A percentile compares a stretch with the other conserved stretches of the same genome.
Conservation (phyloP, 2,329 filamentous ascomycete species). For the Fusarium buxicola region DNA sequence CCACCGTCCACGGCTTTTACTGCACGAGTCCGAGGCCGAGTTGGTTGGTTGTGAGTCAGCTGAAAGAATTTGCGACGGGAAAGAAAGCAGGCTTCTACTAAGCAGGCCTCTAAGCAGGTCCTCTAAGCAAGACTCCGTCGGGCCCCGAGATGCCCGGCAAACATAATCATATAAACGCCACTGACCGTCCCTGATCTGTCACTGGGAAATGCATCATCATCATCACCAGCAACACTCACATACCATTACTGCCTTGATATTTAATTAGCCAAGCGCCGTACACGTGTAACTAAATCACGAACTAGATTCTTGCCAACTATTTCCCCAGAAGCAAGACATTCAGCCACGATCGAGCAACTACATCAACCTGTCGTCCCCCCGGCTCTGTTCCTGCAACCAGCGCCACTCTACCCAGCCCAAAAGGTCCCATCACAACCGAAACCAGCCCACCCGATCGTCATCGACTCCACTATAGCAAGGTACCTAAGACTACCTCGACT, state of each 20-base stretch:
- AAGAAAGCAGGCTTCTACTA: no score
- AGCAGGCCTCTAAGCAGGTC: neutral
- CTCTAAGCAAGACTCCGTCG: conserved; percentile 30
- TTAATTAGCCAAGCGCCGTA: conserved; percentile 13
- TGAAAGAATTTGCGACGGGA: conserved; percentile 11
- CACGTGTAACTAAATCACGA: conserved; percentile 16
- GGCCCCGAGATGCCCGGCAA: conserved; percentile 17
- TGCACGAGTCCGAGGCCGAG: conserved; percentile 32
- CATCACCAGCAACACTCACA: conserved; percentile 2
- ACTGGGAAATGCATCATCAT: neutral
- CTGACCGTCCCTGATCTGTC: conserved; percentile 8
- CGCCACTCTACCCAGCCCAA: neutral
- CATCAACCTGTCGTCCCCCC: conserved; percentile 12
- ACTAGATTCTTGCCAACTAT: neutral
- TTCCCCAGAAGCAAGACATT: neutral
- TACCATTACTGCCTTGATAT: neutral
- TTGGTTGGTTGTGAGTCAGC: conserved; percentile 30
- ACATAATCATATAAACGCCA: conserved; percentile 29
- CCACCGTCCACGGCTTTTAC: conserved; percentile 21
- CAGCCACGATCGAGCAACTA: conserved; percentile 4
- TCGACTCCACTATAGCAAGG: conserved; percentile 26
- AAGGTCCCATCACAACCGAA: conserved; percentile 23
- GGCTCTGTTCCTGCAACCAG: conserved; percentile 4
- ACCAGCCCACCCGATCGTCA: conserved; percentile 39
- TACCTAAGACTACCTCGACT: neutral